Evolutionary conservation across 257 asterid genomes (phyloP).

Genomic region (Schizonepeta tenuifolia): DNA sequence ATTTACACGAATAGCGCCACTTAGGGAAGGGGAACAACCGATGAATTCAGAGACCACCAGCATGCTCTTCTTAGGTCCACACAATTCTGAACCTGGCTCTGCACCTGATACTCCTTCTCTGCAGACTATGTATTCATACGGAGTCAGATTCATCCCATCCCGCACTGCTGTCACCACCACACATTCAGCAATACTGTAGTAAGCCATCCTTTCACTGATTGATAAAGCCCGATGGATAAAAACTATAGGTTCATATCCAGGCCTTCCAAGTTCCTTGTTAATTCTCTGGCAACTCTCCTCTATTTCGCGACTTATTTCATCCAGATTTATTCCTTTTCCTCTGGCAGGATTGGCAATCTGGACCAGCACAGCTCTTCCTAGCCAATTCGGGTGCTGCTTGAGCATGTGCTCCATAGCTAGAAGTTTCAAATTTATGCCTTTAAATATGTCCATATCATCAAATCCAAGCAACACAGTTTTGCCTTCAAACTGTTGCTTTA

Average conservation of each 20-base stretch:
- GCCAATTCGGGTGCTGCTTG: conserved; percentile 80
- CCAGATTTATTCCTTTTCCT: conserved; percentile 78
- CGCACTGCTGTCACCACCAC: conserved; percentile 92
- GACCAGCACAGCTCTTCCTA: conserved; percentile 81
- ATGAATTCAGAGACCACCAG: conserved; percentile 89
- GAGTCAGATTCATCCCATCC: conserved; percentile 94
- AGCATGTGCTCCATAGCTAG: conserved; percentile 89
- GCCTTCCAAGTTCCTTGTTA: conserved; percentile 66
- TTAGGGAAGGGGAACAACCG: conserved; percentile 91
- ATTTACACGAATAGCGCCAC: conserved; percentile 92
- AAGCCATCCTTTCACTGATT: conserved; percentile 82
- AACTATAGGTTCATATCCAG: conserved; percentile 79
- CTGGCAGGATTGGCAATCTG: conserved; percentile 85
- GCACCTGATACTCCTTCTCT: conserved; percentile 76
- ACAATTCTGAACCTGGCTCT: conserved; percentile 51
- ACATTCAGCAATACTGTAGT: conserved; percentile 87
- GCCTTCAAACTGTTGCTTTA: conserved; percentile 73
- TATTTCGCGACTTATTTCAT: conserved; percentile 69
- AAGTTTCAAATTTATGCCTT: conserved; percentile 86
- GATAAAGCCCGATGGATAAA: conserved; percentile 60
- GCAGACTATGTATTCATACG: conserved; percentile 86
- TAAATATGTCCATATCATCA: conserved; percentile 92
- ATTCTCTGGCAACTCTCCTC: conserved; percentile 72
- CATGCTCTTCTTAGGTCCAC: conserved; percentile 85
- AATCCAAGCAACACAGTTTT: conserved; percentile 81